Evolutionary conservation across 768 basidiomycete species (phyloP).

Genomic region (Lentinula raphanica): DNA sequence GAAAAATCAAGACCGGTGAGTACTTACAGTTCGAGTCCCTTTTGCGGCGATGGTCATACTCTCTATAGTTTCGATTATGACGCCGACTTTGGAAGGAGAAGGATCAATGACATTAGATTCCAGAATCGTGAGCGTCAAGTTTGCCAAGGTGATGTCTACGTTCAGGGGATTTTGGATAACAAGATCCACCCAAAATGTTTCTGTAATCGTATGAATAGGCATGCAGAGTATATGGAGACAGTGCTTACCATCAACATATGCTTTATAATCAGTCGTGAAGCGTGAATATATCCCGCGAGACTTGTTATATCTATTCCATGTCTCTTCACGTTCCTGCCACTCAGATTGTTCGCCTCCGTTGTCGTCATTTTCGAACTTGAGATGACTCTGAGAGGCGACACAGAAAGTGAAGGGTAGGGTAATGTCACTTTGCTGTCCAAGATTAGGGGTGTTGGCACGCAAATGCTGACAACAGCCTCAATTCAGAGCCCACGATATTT

Average conservation of each 20-base stretch:
- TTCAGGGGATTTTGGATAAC: constrained; percentile 67
- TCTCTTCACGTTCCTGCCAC: constrained; percentile 64
- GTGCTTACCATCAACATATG: constrained; percentile 55
- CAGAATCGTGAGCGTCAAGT: constrained; percentile 51
- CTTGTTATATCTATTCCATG: constrained; percentile 61
- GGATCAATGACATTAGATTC: constrained; percentile 29
- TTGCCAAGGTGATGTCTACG: constrained; percentile 62
- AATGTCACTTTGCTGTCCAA: constrained; percentile 28
- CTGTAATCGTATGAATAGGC: constrained; percentile 30
- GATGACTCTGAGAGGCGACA: constrained; percentile 45
- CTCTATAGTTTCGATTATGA: constrained; percentile 55
- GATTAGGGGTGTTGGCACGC: background rate
- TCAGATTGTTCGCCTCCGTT: constrained; percentile 34
- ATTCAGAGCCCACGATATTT: background rate
- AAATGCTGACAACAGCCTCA: constrained; percentile 2
- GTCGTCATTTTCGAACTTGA: constrained; percentile 53
- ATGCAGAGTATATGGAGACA: background rate
- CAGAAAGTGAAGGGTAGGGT: constrained; percentile 67
- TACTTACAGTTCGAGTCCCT: constrained; percentile 60
- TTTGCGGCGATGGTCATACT: constrained; percentile 58
- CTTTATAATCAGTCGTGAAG: constrained; percentile 52
- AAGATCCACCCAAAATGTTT: constrained; percentile 75
- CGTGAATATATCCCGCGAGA: constrained; percentile 46
- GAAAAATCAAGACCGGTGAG: background rate
- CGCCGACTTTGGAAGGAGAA: constrained; percentile 30